Evolutionary conservation across 1,284 basidiomycete genomes (phyloP).

Genomic region (Pseudozyma pruni): DNA sequence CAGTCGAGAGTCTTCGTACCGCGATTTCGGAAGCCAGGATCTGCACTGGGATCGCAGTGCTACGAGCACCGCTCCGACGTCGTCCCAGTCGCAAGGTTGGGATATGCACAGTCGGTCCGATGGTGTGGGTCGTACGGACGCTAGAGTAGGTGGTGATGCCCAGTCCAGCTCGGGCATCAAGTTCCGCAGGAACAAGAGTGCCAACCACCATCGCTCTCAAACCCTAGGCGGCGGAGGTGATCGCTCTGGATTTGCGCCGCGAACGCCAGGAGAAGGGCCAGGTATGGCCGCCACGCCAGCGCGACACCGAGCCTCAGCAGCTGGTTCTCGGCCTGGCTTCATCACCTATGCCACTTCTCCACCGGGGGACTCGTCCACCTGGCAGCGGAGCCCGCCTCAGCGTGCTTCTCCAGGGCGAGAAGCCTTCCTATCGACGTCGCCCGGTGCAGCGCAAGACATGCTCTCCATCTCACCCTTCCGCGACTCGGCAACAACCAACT

Average conservation of each 20-base stretch:
- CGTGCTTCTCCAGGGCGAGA: conserved; percentile 15
- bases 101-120: conserved; percentile 13
- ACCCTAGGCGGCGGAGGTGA: conserved; percentile 28
- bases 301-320: conserved; percentile 13
- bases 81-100: conserved; percentile 35
- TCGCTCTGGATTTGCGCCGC: conserved; percentile 12
- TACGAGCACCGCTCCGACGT: conserved; percentile 41
- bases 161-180: conserved; percentile 30
- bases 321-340: conserved; percentile 31
- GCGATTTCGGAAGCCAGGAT: conserved; percentile 23
- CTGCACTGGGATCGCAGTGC: conserved; percentile 31
- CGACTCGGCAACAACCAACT: no score
- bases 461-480: conserved; percentile 44
- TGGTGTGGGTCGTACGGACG: conserved; percentile 2
- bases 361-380: conserved; percentile 17
- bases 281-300: conserved; percentile 32
- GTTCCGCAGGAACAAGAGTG: conserved; percentile 45
- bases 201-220: conserved; percentile 31
- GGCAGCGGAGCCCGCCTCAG: conserved; percentile 32
- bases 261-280: conserved; percentile 18
- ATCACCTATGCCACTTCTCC: conserved; percentile 37
- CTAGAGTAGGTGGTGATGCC: neutral
- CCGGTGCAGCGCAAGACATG: conserved; percentile 30
- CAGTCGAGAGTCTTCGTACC: conserved; percentile 33
- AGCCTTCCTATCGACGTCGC: conserved; percentile 26